phyloP scores from a whole-genome alignment of 305 asterid species.

The Petunia hybrid region DNA sequence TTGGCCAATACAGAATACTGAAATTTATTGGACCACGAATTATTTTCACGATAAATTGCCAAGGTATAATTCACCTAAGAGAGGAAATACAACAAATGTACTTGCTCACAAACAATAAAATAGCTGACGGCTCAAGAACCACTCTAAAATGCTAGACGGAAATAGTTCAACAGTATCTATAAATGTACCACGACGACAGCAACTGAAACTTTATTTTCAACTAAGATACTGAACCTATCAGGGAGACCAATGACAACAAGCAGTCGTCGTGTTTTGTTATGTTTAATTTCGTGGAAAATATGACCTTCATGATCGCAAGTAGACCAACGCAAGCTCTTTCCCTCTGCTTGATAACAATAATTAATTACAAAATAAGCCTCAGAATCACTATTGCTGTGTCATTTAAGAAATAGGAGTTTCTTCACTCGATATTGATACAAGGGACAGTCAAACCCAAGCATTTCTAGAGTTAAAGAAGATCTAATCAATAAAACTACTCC shows the following conservation, averaged over 20 bases:
- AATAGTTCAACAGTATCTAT: background rate
- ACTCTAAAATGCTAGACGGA: background rate
- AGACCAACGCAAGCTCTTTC: background rate
- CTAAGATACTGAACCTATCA: background rate
- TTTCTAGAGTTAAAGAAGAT: background rate
- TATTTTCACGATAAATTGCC: constrained; percentile 8
- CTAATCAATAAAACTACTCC: background rate
- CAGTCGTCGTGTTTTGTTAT: background rate
- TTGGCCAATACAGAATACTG: constrained; percentile 88
- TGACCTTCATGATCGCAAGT: background rate
- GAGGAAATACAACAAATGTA: background rate
- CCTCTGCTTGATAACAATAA: background rate
- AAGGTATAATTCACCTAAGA: constrained; percentile 19
- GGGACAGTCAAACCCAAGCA: background rate
- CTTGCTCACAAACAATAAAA: background rate
- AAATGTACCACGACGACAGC: background rate
- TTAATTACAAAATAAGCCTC: background rate
- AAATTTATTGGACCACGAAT: constrained; percentile 34
- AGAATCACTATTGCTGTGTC: background rate
- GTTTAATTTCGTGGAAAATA: background rate
- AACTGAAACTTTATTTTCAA: background rate
- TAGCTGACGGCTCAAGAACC: background rate
- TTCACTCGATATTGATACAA: constrained; percentile 1
- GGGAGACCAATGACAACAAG: background rate
- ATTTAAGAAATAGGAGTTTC: background rate